phyloP scores from a whole-genome alignment of 805 yeast genomes.

The Wickerhamiella kazuoi region DNA sequence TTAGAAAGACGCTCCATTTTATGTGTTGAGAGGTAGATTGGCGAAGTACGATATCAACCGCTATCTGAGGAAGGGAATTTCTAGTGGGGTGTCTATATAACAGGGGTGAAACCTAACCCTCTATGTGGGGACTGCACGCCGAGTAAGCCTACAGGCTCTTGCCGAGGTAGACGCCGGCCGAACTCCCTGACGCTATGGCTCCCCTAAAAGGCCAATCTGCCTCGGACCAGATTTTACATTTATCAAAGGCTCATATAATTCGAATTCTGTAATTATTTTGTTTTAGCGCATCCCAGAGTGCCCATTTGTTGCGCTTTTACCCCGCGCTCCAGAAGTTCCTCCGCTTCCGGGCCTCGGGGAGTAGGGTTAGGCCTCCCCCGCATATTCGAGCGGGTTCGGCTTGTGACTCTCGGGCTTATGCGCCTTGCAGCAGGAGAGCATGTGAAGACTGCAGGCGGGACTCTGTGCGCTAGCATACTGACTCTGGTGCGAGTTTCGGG shows the following conservation, averaged over 20 bases:
- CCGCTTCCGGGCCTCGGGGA: background rate
- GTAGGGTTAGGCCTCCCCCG: background rate
- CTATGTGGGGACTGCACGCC: background rate
- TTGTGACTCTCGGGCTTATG: background rate
- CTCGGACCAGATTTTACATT: too few relatives aligned
- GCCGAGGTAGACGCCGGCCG: background rate
- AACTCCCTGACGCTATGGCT: too few relatives aligned
- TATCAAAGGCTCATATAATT: too few relatives aligned
- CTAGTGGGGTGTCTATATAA: background rate
- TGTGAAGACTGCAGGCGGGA: background rate
- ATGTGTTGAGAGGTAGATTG: background rate
- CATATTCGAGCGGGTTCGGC: background rate
- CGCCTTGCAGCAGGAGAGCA: background rate
- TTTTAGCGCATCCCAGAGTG: too few relatives aligned
- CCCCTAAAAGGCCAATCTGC: too few relatives aligned
- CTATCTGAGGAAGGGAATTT: background rate
- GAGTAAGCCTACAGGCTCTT: background rate
- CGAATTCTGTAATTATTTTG: too few relatives aligned
- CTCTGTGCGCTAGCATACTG: too few relatives aligned
- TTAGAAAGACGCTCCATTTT: slow-evolving; percentile 21
- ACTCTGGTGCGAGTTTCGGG: too few relatives aligned
- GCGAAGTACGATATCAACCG: too few relatives aligned
- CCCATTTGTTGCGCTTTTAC: too few relatives aligned
- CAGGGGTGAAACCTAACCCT: background rate
- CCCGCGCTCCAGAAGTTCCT: background rate